phyloP scores from a whole-genome alignment of 1,139 yeast species.

The Zhuliangozyma parablackwelliae region DNA sequence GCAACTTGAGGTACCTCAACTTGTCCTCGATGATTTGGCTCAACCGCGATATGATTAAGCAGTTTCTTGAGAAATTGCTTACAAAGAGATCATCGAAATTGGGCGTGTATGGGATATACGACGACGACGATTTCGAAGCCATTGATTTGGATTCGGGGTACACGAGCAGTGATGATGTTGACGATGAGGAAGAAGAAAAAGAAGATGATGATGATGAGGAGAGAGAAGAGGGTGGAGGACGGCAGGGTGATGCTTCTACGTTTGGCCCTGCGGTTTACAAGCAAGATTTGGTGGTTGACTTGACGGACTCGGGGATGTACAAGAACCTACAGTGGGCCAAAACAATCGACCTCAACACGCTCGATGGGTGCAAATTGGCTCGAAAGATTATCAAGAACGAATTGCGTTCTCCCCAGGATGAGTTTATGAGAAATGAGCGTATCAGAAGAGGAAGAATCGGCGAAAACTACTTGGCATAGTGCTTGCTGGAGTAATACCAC shows the following conservation, averaged over 20 bases:
- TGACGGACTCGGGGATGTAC: constrained; percentile 57
- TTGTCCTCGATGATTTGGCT: constrained; percentile 53
- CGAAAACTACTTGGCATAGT: constrained; percentile 36
- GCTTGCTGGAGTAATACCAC: too few relatives aligned
- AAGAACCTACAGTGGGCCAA: constrained; percentile 55
- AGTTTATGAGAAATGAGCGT: constrained; percentile 27
- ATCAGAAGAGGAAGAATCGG: constrained; percentile 43
- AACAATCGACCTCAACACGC: constrained; percentile 25
- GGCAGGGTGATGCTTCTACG: constrained; percentile 5
- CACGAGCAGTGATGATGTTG: constrained; percentile 1
- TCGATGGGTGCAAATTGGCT: constrained; percentile 29
- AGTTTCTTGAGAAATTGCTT: constrained; percentile 21
- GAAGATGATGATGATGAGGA: neutral
- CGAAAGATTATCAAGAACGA: constrained; percentile 30
- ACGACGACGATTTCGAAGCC: constrained; percentile 4
- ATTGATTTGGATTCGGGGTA: constrained; percentile 7
- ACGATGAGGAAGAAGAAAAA: constrained; percentile 5
- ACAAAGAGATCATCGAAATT: constrained; percentile 7
- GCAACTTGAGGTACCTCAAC: constrained; percentile 27
- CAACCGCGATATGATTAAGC: constrained; percentile 35
- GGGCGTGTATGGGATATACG: constrained; percentile 5
- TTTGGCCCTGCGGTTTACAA: constrained; percentile 5
- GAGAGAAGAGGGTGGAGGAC: too few relatives aligned
- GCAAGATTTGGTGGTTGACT: constrained; percentile 36
- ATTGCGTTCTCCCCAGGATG: constrained; percentile 27